Base-by-base conservation (phyloP, 1,139 yeast genomes). In the Pichiaceae sp. region DNA sequence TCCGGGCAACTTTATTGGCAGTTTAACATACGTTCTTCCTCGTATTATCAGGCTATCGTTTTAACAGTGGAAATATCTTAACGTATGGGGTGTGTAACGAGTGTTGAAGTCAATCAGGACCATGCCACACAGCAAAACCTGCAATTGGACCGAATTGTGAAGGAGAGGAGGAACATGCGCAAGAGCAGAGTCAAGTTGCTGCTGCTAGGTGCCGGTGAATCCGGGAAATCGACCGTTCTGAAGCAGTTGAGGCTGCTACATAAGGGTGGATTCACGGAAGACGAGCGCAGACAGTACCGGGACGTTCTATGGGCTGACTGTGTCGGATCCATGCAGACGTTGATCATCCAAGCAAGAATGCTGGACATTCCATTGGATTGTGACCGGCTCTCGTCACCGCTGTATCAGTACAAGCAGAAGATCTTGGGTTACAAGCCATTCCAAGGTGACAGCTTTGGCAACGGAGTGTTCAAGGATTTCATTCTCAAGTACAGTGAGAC, bases 301-400 rank as follows among this genome's bases (percentile, higher is more conserved):
- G 89, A 86, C 46, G 85, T 91, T n/a, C 84, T 93, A 20, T 91
- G 96, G 96, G 83, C 84, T 21, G 97, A 91, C 59, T 78, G 93
- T 2, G 75, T 89, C 37, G 94, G 86, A 48, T 75, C 89, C 27
- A 89, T 91, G 95, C 80, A 83, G 54, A 78, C 79, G 21, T 63
- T 91, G 38, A 74, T 91, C 30, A 68, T 78, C 24, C 86, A 82
- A 50, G 86, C 89, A 0, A 60, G 87, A 35, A 75, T 68, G 47
- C 49, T 78, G 42, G 74, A 73, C 1, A 78, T 82, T 27, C 62
- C 65, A 0, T 59, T 82, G 39, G 78, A 74, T 36, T 78, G 85
- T 50, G 91, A 82, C 49, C 53, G 59, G 19, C 62, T 62, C 4
- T 58, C 59, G 26, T 64, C 70, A n/a, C 61, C 64, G 0, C 58